phyloP scores from a whole-genome alignment of 257 asterid genomes.

The Jaltomata sinuosa region DNA sequence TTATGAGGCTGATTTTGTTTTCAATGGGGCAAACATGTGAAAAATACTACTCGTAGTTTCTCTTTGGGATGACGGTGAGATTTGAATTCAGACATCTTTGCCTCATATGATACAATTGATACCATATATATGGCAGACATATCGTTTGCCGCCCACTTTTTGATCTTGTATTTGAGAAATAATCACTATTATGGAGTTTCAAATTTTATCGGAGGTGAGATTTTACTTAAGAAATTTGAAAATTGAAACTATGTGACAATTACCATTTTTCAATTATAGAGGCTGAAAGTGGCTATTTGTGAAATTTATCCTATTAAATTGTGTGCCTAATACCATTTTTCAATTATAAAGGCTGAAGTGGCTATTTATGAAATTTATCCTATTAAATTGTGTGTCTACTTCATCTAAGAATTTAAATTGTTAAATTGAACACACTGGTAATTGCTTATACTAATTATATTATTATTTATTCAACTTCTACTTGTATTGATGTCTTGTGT shows the following conservation, averaged over 20 bases:
- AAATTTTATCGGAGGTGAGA: background rate
- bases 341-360: background rate
- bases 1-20: background rate
- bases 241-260: background rate
- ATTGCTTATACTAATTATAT: background rate
- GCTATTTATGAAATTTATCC: background rate
- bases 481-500: background rate
- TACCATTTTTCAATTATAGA: background rate
- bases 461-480: background rate
- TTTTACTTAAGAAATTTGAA: background rate
- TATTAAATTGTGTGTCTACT: background rate
- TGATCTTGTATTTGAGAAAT: background rate
- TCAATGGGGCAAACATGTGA: background rate
- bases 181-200: background rate
- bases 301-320: background rate
- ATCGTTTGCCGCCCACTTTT: background rate
- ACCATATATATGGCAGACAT: background rate
- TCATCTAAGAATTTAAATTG: background rate
- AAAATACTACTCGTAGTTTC: background rate
- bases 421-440: background rate
- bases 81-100: background rate
- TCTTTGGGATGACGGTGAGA: background rate
- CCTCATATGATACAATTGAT: background rate
- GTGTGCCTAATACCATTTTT: background rate
- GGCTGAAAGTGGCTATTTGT: background rate